Conservation (phyloP, 2,329 filamentous ascomycete genomes). For the Hymenoscyphus infarciens region DNA sequence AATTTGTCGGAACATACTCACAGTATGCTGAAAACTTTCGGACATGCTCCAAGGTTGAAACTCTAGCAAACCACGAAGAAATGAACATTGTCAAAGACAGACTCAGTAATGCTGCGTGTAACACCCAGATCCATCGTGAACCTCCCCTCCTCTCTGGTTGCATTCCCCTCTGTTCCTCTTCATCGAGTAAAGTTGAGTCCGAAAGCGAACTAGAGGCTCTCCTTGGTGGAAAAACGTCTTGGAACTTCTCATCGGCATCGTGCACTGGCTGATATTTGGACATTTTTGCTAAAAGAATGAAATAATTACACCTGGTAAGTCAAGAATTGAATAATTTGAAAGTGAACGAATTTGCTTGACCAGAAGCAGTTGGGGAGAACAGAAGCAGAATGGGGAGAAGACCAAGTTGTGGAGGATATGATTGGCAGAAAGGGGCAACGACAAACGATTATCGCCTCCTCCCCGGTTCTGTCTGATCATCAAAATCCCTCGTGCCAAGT, state of each 20-base stretch:
- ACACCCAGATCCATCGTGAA: constrained; percentile 31
- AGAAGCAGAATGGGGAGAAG: constrained; percentile 9
- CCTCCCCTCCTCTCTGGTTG: constrained; percentile 2
- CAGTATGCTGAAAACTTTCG: constrained; percentile 45
- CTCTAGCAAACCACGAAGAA: constrained; percentile 25
- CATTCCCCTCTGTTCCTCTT: constrained; percentile 21
- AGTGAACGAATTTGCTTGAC: constrained; percentile 28
- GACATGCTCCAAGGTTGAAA: constrained; percentile 32
- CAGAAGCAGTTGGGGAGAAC: constrained; percentile 27
- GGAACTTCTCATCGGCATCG: constrained; percentile 28
- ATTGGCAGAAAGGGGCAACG: constrained; percentile 7
- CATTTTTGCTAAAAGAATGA: constrained; percentile 23
- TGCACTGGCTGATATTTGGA: constrained; percentile 29
- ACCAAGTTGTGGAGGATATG: background rate
- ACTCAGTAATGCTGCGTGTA: constrained; percentile 28
- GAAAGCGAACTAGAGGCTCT: constrained; percentile 25
- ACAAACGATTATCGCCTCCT: background rate
- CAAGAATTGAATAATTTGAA: constrained; percentile 17
- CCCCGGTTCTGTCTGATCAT: background rate
- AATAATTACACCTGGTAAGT: constrained; percentile 27
- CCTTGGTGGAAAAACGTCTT: constrained; percentile 19
- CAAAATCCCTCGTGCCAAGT: background rate
- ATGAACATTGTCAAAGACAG: constrained; percentile 30
- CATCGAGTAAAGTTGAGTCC: constrained; percentile 27
- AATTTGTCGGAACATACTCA: constrained; percentile 31